Percentiles rank a stretch among this genome's conserved stretches.
phyloP scores from a whole-genome alignment of 495 filamentous ascomycete genomes.

The Poronia punctata region DNA sequence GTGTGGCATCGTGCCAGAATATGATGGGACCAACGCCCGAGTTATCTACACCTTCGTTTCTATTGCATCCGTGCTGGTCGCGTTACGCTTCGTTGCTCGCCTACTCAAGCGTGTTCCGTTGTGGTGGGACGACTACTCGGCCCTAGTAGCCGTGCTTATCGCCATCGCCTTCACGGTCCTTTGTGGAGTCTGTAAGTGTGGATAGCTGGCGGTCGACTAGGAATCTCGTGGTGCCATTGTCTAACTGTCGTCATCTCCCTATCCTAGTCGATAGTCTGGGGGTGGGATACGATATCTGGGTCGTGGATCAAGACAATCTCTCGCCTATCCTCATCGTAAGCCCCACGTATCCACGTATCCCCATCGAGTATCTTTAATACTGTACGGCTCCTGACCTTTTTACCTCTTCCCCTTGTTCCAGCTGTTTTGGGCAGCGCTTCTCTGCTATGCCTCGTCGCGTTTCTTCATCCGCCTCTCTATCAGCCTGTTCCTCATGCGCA shows the following conservation, averaged over 20 bases:
- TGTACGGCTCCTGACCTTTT: neutral
- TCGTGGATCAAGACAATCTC: neutral
- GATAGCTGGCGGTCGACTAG: too few species aligned
- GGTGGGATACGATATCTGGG: neutral
- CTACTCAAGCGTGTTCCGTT: neutral
- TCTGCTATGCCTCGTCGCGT: neutral
- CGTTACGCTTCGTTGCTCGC: neutral
- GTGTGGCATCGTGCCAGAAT: neutral
- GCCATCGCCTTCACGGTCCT: neutral
- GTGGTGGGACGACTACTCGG: slow-evolving; percentile 1
- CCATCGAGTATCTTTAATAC: neutral
- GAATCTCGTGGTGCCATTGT: too few species aligned
- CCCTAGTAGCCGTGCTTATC: neutral
- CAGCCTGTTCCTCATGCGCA: slow-evolving; percentile 9
- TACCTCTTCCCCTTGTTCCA: neutral
- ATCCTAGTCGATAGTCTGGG: neutral
- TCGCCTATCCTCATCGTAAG: neutral
- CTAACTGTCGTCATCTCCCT: neutral
- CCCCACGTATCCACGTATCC: neutral
- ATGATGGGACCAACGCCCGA: neutral
- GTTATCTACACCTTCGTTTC: neutral
- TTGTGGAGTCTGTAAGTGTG: neutral
- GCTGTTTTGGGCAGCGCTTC: neutral
- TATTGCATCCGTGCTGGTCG: neutral
- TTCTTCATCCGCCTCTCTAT: neutral